phyloP scores from a whole-genome alignment of 257 asterid species.

The Penstemon barbatus region DNA sequence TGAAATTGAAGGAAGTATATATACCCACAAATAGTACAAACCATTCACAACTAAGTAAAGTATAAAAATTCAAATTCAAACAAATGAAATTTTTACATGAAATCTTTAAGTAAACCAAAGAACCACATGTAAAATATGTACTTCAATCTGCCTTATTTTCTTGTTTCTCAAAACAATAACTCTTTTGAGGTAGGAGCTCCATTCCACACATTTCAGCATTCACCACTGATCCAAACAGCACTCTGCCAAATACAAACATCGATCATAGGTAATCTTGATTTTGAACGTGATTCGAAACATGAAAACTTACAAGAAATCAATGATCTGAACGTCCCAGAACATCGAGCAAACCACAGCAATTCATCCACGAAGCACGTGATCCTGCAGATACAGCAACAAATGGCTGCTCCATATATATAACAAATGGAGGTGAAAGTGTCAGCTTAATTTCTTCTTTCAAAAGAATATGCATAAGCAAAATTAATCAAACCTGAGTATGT shows the following conservation, averaged over 20 bases:
- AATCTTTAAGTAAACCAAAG: neutral
- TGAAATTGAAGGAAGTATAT: too few relatives aligned
- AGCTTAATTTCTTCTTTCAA: neutral
- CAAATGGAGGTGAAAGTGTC: conserved; percentile 1
- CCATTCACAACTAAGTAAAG: too few relatives aligned
- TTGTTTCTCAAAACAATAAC: neutral
- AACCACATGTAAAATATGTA: neutral
- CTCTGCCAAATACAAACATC: too few relatives aligned
- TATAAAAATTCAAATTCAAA: neutral
- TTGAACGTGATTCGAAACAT: neutral
- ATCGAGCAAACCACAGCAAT: conserved; percentile 46
- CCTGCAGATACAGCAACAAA: conserved; percentile 22
- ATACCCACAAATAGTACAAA: too few relatives aligned
- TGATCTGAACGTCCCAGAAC: conserved; percentile 27
- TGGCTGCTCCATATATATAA: conserved; percentile 27
- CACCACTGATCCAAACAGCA: neutral
- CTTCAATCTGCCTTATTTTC: neutral
- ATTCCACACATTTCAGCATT: neutral
- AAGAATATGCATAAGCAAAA: neutral
- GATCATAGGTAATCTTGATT: too few relatives aligned
- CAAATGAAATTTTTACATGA: neutral
- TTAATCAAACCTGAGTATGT: conserved; percentile 32
- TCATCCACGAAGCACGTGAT: conserved; percentile 33
- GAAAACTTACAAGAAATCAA: conserved; percentile 26
- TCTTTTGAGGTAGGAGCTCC: neutral